Evolutionary conservation across 2,329 filamentous ascomycete genomes (phyloP).

Genomic region (Colletotrichum plurivorum): DNA sequence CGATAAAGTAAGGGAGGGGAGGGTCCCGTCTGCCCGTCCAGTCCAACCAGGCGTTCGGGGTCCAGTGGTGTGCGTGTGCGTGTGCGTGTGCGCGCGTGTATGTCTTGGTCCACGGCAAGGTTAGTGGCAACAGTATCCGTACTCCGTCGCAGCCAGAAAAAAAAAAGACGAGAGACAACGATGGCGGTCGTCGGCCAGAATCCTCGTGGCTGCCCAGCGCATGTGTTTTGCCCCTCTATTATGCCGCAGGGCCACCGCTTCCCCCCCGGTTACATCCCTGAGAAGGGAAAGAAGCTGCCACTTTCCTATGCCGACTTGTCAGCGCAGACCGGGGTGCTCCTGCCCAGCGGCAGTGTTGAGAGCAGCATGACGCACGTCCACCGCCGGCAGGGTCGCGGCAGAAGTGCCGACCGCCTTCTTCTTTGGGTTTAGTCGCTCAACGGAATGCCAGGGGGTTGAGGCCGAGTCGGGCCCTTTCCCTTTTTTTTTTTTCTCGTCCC

Average conservation of each 20-base stretch:
- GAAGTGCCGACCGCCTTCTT: slow-evolving; percentile 23
- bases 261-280: slow-evolving; percentile 17
- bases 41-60: background rate
- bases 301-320: background rate
- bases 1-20: slow-evolving; percentile 31
- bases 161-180: slow-evolving; percentile 20
- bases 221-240: slow-evolving; percentile 38
- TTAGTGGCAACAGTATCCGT: background rate
- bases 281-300: slow-evolving; percentile 29
- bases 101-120: slow-evolving; percentile 26
- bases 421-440: slow-evolving; percentile 29
- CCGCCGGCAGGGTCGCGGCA: slow-evolving; percentile 31
- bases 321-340: slow-evolving; percentile 24
- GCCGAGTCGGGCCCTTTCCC: slow-evolving; percentile 12
- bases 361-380: slow-evolving; percentile 38
- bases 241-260: background rate
- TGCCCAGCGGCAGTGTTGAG: slow-evolving; percentile 36
- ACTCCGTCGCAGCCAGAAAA: background rate
- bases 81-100: slow-evolving; percentile 1
- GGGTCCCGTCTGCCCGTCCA: background rate
- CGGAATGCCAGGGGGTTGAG: slow-evolving; percentile 43
- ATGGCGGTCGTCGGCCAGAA: background rate
- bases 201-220: background rate
- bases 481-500: no score
- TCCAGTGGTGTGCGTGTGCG: background rate